These are phyloP conservation scores for Picochlorum sp. DNA, from an alignment of 139 green algal species.

Conservation along the genomic window DNA sequence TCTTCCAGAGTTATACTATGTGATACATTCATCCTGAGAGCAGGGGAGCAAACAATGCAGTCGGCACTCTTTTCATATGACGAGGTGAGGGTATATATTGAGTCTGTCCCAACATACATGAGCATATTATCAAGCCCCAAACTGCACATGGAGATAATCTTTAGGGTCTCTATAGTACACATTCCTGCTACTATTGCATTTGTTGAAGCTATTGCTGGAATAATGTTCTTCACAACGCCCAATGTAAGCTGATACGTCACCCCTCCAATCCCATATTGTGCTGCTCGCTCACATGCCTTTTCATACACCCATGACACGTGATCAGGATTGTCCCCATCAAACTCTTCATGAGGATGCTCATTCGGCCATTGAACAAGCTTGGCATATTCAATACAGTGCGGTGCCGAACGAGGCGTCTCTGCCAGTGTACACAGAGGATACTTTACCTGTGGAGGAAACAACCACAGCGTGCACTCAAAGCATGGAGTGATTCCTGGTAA, in stretches of 20 bases:
- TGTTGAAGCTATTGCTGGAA: constrained; percentile 96
- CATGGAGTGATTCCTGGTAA: constrained; percentile 92
- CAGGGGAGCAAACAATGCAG: constrained; percentile 84
- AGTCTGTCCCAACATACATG: constrained; percentile 92
- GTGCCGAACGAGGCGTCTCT: constrained; percentile 78
- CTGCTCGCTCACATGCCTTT: constrained; percentile 59
- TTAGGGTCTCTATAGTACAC: constrained; percentile 91
- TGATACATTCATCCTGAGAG: constrained; percentile 59
- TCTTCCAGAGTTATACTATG: constrained; percentile 52
- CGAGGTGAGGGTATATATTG: constrained; percentile 92
- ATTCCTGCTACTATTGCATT: constrained; percentile 92
- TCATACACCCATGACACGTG: constrained; percentile 96
- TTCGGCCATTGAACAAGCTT: constrained; percentile 91
- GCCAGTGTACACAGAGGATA: constrained; percentile 97
- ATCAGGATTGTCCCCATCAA: constrained; percentile 90
- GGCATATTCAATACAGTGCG: constrained; percentile 98
- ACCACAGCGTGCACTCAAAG: constrained; percentile 99
- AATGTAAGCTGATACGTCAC: constrained; percentile 81
- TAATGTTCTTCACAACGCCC: constrained; percentile 99
- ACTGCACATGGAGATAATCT: constrained; percentile 85
- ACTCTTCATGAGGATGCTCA: constrained; percentile 66
- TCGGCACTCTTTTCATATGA: constrained; percentile 76
- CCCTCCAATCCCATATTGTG: constrained; percentile 84
- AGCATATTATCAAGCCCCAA: constrained; percentile 92
- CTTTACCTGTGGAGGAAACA: constrained; percentile 95